phyloP scores from a whole-genome alignment of 2,329 filamentous ascomycete genomes.

The Triangularia verruculosa region DNA sequence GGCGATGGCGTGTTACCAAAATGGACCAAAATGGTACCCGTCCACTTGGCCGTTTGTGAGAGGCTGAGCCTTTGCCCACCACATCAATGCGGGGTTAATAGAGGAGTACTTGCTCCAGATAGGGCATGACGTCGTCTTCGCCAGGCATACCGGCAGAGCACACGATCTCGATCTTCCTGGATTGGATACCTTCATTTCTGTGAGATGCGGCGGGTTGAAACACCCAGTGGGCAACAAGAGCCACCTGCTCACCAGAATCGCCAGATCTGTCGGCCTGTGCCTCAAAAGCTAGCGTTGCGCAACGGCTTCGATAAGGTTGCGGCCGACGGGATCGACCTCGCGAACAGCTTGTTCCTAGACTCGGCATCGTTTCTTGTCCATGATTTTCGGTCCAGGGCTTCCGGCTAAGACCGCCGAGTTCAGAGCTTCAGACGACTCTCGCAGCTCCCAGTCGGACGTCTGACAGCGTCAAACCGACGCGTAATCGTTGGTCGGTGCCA shows the following conservation, averaged over 20 bases:
- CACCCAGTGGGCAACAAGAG: neutral
- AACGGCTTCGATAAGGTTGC: neutral
- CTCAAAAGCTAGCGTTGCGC: neutral
- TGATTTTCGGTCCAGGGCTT: neutral
- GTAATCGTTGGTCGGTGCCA: constrained; percentile 6
- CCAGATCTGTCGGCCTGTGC: neutral
- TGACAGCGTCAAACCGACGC: constrained; percentile 7
- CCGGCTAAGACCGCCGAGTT: neutral
- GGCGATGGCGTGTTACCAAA: constrained; percentile 19
- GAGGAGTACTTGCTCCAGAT: neutral
- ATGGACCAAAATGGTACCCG: constrained; percentile 16
- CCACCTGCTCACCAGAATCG: neutral
- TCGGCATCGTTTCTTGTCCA: neutral
- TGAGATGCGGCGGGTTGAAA: neutral
- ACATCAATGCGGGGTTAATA: constrained; percentile 14
- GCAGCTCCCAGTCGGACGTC: neutral
- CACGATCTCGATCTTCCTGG: neutral
- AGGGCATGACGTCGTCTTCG: neutral
- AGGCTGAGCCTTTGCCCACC: constrained; percentile 22
- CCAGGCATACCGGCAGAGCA: neutral
- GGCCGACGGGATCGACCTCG: constrained; percentile 3
- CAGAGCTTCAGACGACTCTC: neutral
- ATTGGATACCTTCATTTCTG: neutral
- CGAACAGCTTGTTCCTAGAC: constrained; percentile 4
- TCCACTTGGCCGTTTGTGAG: constrained; percentile 33